Evolutionary conservation across 2,329 filamentous ascomycete species (phyloP).

Genomic region (Thermoascus crustaceus): DNA sequence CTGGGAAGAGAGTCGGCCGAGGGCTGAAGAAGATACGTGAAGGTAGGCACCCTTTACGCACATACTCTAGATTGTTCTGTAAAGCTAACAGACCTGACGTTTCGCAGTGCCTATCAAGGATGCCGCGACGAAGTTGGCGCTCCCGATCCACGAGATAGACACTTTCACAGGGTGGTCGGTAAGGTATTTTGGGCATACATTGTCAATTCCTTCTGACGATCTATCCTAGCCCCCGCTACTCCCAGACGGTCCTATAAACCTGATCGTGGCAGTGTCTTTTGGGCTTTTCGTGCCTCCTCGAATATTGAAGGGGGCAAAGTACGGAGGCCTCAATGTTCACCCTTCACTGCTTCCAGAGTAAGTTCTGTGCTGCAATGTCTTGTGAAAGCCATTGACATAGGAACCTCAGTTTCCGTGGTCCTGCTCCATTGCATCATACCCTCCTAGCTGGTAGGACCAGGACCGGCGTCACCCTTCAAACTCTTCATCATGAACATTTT

Average conservation of each 20-base stretch:
- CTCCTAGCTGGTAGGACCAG: constrained; percentile 53
- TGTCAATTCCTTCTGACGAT: background rate
- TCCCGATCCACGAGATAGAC: constrained; percentile 66
- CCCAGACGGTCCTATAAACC: constrained; percentile 49
- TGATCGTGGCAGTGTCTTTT: constrained; percentile 90
- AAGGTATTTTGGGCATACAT: constrained; percentile 29
- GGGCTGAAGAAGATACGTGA: constrained; percentile 60
- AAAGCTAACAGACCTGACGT: constrained; percentile 1
- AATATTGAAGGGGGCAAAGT: constrained; percentile 60
- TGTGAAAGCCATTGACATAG: constrained; percentile 6
- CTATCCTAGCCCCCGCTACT: constrained; percentile 45
- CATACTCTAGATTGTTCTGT: constrained; percentile 10
- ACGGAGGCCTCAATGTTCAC: constrained; percentile 88
- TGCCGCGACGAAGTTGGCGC: constrained; percentile 53
- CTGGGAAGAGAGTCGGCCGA: constrained; percentile 69
- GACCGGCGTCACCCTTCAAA: constrained; percentile 80
- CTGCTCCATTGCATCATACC: constrained; percentile 81
- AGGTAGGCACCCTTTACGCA: constrained; percentile 41
- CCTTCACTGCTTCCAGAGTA: constrained; percentile 83
- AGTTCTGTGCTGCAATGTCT: constrained; percentile 14
- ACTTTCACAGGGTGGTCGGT: constrained; percentile 78
- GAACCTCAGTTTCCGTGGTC: constrained; percentile 60
- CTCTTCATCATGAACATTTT: constrained; percentile 66
- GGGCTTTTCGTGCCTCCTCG: constrained; percentile 77
- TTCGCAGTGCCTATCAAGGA: constrained; percentile 62